Evolutionary conservation across 805 yeast species (phyloP).

Genomic region (Yarrowia yakushimensis): DNA sequence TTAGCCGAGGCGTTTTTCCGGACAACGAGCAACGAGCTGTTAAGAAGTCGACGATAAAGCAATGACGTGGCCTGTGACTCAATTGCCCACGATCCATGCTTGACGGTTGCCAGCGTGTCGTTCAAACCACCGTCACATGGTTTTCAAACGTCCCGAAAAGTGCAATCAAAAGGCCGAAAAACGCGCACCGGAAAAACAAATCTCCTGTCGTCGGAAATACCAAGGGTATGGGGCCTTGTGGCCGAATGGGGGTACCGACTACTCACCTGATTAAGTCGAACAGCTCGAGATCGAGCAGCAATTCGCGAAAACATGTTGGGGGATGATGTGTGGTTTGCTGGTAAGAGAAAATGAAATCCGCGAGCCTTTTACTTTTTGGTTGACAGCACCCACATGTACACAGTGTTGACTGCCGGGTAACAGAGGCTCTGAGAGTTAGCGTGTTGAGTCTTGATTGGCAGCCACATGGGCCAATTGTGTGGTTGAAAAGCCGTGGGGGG

Average conservation of each 20-base stretch:
- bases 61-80: not conserved
- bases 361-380: slow-evolving; percentile 20
- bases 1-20: slow-evolving; percentile 26
- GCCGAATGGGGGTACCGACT: not conserved
- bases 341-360: slow-evolving; percentile 22
- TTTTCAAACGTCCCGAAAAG: not conserved
- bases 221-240: not conserved
- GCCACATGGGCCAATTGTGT: too few species aligned
- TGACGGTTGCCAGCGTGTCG: not conserved
- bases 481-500: not conserved
- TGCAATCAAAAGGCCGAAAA: not conserved
- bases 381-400: slow-evolving; percentile 20
- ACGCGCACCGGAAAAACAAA: slow-evolving; percentile 23
- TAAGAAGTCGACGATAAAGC: not conserved
- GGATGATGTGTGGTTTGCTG: slow-evolving; percentile 14
- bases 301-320: slow-evolving; percentile 24
- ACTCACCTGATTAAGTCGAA: slow-evolving; percentile 25
- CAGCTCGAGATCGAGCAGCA: slow-evolving; percentile 26
- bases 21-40: not conserved
- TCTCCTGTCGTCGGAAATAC: not conserved
- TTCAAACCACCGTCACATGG: not conserved
- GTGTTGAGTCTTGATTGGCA: not conserved
- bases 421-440: not conserved
- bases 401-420: slow-evolving; percentile 24
- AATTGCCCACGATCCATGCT: not conserved